These are phyloP conservation scores for Rubroshorea leprosula DNA, from an alignment of 345 rosid species.

Conservation along the genomic window DNA sequence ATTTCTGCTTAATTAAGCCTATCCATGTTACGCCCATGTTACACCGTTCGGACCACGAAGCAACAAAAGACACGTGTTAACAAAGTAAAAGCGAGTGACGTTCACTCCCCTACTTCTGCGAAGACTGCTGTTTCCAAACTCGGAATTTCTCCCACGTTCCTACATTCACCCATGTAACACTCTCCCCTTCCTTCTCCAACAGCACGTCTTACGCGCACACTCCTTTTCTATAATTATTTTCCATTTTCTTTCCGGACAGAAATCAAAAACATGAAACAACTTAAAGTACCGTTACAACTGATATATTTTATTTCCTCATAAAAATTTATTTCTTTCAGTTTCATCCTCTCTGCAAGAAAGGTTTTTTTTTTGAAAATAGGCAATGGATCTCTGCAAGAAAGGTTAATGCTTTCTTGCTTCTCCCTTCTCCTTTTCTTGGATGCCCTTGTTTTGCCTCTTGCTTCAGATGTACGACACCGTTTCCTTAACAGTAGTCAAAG, in stretches of 20 bases:
- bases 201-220: background rate
- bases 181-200: background rate
- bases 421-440: too few species aligned
- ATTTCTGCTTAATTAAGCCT: too few species aligned
- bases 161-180: background rate
- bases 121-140: background rate
- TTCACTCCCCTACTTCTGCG: background rate
- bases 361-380: too few species aligned
- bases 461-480: background rate
- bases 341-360: background rate
- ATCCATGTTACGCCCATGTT: background rate
- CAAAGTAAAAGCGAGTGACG: background rate
- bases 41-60: background rate
- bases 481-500: background rate
- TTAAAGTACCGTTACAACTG: background rate
- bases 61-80: background rate
- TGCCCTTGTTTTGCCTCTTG: background rate
- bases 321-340: background rate
- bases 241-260: background rate
- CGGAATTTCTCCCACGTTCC: slow-evolving; percentile 6
- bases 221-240: too few species aligned
- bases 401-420: background rate
- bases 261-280: background rate
- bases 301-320: background rate
- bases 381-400: background rate